Conservation (phyloP, 352 stramenopile species). For the Pythium insidiosum region DNA sequence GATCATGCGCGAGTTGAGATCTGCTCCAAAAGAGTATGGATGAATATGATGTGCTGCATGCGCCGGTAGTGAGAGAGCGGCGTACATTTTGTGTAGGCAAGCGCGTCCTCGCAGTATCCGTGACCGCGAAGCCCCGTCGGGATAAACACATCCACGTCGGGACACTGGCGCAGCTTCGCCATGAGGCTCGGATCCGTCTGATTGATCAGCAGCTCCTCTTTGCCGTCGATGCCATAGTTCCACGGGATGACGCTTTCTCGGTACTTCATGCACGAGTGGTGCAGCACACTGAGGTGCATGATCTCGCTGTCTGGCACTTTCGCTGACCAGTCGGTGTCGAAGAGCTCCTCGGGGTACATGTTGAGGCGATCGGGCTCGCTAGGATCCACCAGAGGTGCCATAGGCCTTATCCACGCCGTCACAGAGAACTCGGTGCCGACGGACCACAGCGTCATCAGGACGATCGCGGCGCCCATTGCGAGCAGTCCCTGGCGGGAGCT, state of each 20-base stretch:
- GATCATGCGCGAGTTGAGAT: conserved; percentile 18
- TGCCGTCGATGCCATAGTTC: conserved; percentile 17
- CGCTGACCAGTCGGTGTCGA: conserved; percentile 7
- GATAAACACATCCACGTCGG: conserved; percentile 57
- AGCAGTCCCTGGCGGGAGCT: not conserved
- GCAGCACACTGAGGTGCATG: conserved; percentile 41
- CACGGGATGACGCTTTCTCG: conserved; percentile 41
- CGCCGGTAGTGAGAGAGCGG: conserved; percentile 2
- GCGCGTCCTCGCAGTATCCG: conserved; percentile 65
- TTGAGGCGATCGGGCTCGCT: no score
- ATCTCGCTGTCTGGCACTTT: conserved; percentile 12
- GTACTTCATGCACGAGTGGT: conserved; percentile 31
- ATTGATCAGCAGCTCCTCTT: conserved; percentile 18
- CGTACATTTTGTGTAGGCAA: conserved; percentile 54
- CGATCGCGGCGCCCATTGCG: not conserved
- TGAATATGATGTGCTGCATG: no score
- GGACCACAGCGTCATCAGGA: not conserved
- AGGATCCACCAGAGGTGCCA: no score
- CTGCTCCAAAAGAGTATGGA: conserved; percentile 1
- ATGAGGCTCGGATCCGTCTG: conserved; percentile 27
- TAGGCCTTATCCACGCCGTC: no score
- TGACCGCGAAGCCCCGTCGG: conserved; percentile 28
- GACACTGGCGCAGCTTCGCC: conserved; percentile 38
- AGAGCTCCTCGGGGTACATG: conserved; percentile 6
- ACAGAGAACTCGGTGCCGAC: not conserved